Percentiles rank a stretch among this genome's conserved stretches.
phyloP scores from a whole-genome alignment of 192 early-diverging fungal genomes.

The Funneliformis mosseae region DNA sequence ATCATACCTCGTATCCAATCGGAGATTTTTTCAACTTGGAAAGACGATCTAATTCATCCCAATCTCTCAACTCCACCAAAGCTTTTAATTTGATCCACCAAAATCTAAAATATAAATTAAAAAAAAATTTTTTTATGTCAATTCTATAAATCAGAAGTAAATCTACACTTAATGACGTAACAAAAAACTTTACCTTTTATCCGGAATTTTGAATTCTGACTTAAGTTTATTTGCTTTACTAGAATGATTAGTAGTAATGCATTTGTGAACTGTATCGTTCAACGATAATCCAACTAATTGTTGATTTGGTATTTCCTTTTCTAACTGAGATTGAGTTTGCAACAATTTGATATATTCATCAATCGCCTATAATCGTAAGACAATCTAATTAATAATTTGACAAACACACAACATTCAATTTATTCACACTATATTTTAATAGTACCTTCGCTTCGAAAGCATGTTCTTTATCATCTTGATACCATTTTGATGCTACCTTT shows the following conservation, averaged over 20 bases:
- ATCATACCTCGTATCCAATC: constrained; percentile 67
- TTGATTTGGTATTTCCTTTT: constrained; percentile 65
- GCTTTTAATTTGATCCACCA: constrained; percentile 91
- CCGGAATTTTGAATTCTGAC: constrained; percentile 85
- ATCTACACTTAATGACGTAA: not conserved
- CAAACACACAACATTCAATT: not conserved
- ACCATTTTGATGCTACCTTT: constrained; percentile 70
- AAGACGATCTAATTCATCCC: constrained; percentile 84
- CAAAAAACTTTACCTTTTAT: constrained; percentile 59
- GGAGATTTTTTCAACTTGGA: constrained; percentile 77
- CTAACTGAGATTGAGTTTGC: constrained; percentile 71
- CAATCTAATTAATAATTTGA: not conserved
- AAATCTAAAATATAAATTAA: constrained; percentile 54
- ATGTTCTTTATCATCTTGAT: constrained; percentile 69
- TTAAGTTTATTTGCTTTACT: constrained; percentile 76
- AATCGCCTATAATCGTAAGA: constrained; percentile 52
- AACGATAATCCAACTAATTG: constrained; percentile 73
- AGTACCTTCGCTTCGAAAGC: constrained; percentile 74
- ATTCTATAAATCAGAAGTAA: not conserved
- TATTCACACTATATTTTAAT: not conserved
- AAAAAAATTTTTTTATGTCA: not conserved
- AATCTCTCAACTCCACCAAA: constrained; percentile 78
- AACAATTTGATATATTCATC: constrained; percentile 83
- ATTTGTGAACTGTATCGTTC: constrained; percentile 84
- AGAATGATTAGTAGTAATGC: constrained; percentile 70